Evolutionary conservation across 441 rosid genomes (phyloP).

Genomic region (Populus hybrid): DNA sequence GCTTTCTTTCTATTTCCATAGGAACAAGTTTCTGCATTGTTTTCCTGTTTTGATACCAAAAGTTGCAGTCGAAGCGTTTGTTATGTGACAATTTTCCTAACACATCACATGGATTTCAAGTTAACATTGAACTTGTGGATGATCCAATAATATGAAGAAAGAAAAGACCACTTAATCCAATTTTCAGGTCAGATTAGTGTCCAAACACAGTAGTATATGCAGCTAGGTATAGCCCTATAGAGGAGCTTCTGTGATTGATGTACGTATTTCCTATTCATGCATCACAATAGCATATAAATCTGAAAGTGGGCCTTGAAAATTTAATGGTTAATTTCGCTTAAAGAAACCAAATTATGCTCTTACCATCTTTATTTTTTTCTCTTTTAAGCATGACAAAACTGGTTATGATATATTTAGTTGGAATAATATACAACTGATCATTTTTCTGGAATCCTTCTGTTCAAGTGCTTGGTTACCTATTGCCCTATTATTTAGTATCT

Average conservation of each 20-base stretch:
- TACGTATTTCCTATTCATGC: not conserved
- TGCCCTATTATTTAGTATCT: too few species aligned
- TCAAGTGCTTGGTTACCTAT: too few species aligned
- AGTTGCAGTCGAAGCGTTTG: not conserved
- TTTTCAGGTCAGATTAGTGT: not conserved
- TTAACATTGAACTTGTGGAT: not conserved
- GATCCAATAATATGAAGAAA: not conserved
- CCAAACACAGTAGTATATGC: not conserved
- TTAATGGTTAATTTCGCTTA: too few species aligned
- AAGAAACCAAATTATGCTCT: too few species aligned
- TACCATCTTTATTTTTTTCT: too few species aligned
- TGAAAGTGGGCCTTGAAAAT: too few species aligned
- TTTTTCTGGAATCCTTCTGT: too few species aligned
- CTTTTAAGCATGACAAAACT: too few species aligned
- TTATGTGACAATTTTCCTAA: not conserved
- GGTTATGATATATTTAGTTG: too few species aligned
- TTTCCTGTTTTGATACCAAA: not conserved
- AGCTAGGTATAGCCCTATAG: not conserved
- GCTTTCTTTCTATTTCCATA: not conserved
- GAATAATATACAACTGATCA: too few species aligned
- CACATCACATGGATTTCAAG: not conserved
- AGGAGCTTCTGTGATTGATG: not conserved
- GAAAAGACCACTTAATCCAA: not conserved
- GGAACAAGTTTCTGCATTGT: not conserved
- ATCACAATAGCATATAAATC: too few species aligned